These are phyloP conservation scores for Kwoniella shandongensis DNA, from an alignment of 768 basidiomycete genomes.

Conservation along the genomic window DNA sequence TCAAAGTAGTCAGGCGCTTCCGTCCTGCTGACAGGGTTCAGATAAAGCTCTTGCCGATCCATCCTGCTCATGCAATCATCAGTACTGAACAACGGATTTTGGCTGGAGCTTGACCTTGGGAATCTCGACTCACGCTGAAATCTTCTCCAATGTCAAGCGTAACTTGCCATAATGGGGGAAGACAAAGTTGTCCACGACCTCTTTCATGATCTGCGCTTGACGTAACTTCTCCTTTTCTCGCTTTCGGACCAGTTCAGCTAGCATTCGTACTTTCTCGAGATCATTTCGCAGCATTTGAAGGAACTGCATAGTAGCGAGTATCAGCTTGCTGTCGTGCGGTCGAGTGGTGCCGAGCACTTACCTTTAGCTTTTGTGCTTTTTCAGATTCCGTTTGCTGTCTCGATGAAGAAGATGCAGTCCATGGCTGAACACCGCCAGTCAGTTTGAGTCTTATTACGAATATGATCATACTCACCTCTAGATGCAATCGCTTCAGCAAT, in stretches of 20 bases:
- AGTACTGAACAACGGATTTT: not conserved
- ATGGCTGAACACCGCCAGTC: constrained; percentile 61
- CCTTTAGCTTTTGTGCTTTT: constrained; percentile 76
- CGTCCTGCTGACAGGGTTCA: constrained; percentile 69
- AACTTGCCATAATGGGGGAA: constrained; percentile 68
- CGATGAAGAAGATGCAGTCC: constrained; percentile 73
- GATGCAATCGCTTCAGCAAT: constrained; percentile 82
- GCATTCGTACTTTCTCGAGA: constrained; percentile 67
- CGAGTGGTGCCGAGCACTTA: constrained; percentile 52
- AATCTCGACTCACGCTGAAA: constrained; percentile 62
- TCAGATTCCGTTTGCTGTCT: constrained; percentile 77
- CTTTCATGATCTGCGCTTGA: constrained; percentile 64
- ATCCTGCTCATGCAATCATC: constrained; percentile 56
- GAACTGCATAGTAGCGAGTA: constrained; percentile 51
- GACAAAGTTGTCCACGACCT: constrained; percentile 64
- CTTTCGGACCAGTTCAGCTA: constrained; percentile 69
- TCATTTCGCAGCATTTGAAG: constrained; percentile 71
- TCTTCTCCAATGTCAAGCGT: constrained; percentile 66
- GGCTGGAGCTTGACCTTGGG: no score
- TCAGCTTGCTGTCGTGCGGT: not conserved
- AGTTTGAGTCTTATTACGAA: not conserved
- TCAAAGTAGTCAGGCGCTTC: constrained; percentile 89
- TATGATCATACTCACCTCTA: constrained; percentile 61
- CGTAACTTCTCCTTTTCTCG: constrained; percentile 77
- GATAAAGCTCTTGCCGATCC: constrained; percentile 73